Evolutionary conservation across 2,329 filamentous ascomycete species (phyloP).

Genomic region (Pseudocercospora vitis): DNA sequence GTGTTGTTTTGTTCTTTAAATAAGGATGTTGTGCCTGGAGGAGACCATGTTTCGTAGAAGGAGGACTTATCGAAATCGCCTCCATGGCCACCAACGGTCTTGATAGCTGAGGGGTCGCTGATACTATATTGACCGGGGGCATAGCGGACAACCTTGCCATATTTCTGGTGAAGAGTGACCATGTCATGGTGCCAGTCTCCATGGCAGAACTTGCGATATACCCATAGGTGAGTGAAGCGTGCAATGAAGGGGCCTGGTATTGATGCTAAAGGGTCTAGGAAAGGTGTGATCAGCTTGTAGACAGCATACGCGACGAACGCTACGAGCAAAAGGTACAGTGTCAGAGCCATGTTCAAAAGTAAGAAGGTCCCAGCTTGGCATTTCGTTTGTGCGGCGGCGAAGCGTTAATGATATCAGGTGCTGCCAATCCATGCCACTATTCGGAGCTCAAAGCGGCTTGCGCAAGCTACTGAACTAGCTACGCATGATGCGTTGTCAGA

Average conservation of each 20-base stretch:
- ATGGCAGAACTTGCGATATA: slow-evolving; percentile 15
- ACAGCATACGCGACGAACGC: neutral
- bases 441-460: no score
- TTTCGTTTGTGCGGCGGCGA: neutral
- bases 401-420: neutral
- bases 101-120: slow-evolving; percentile 66
- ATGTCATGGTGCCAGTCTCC: slow-evolving; percentile 20
- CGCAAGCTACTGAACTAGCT: neutral
- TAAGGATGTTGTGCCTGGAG: slow-evolving; percentile 14
- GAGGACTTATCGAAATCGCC: slow-evolving; percentile 35
- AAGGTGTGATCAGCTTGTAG: neutral
- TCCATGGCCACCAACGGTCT: slow-evolving; percentile 15
- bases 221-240: slow-evolving; percentile 19
- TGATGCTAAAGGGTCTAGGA: slow-evolving; percentile 7
- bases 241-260: slow-evolving; percentile 21
- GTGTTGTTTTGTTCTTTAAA: slow-evolving; percentile 18
- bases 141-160: slow-evolving; percentile 69
- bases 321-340: neutral
- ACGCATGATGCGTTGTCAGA: neutral
- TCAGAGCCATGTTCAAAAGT: neutral
- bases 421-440: slow-evolving; percentile 25
- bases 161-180: slow-evolving; percentile 57
- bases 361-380: no score
- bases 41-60: slow-evolving; percentile 17
- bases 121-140: slow-evolving; percentile 73